Conservation (phyloP, 768 basidiomycete species). For the Podaxis sp. region DNA sequence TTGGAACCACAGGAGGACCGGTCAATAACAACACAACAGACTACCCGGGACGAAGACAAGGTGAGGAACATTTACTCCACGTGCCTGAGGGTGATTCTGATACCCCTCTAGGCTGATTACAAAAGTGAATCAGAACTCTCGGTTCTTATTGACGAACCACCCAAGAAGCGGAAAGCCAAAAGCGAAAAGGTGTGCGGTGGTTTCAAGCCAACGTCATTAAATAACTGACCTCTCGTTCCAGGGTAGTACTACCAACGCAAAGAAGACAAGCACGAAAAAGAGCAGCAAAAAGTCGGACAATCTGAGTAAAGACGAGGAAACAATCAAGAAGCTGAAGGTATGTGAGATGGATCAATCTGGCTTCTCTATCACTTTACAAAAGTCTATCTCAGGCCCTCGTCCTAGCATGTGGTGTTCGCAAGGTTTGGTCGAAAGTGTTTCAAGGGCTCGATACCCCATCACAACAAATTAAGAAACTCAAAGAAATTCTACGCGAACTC, state of each 20-base stretch:
- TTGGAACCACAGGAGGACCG: not conserved
- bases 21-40: not conserved
- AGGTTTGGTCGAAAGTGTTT: conserved; percentile 75
- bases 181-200: conserved; percentile 24
- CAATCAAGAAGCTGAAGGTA: conserved; percentile 74
- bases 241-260: conserved; percentile 18
- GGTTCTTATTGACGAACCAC: conserved; percentile 56
- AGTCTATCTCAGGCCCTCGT: conserved; percentile 53
- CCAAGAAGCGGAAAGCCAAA: conserved; percentile 42
- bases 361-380: conserved; percentile 1
- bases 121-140: conserved; percentile 63
- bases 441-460: conserved; percentile 51
- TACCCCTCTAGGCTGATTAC: conserved; percentile 13
- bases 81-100: not conserved
- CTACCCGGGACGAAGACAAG: conserved; percentile 3
- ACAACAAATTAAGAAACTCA: conserved; percentile 65
- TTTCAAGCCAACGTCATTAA: not conserved
- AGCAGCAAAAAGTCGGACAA: conserved; percentile 32
- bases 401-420: conserved; percentile 73
- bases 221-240: not conserved
- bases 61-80: not conserved
- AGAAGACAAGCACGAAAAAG: conserved; percentile 23
- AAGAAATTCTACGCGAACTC: conserved; percentile 61
- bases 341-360: not conserved
- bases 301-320: conserved; percentile 64